Percentiles rank a stretch among this genome's conserved stretches.
Evolutionary conservation across 2,329 filamentous ascomycete genomes (phyloP).

Genomic region (Knufia petricola): DNA sequence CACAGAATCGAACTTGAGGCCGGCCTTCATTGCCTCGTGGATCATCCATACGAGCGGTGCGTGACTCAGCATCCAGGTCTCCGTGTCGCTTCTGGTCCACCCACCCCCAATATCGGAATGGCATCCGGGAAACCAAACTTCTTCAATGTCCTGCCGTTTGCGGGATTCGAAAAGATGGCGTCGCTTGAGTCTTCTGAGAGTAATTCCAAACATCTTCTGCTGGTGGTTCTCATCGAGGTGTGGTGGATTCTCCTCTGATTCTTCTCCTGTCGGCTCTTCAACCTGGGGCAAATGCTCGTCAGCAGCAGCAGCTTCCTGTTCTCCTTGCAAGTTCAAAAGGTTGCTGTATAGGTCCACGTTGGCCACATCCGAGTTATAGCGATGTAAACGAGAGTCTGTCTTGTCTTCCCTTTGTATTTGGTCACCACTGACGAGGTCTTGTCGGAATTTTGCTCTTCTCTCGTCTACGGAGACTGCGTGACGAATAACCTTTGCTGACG

Average conservation of each 20-base stretch:
- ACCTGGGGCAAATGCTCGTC: neutral
- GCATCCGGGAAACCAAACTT: conserved; percentile 65
- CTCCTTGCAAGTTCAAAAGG: neutral
- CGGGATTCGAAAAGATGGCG: conserved; percentile 26
- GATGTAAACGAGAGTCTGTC: conserved; percentile 2
- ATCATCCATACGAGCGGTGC: conserved; percentile 64
- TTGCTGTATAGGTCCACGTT: conserved; percentile 6
- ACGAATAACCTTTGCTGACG: conserved; percentile 45
- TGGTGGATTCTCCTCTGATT: conserved; percentile 1
- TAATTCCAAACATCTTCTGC: neutral
- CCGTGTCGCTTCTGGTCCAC: conserved; percentile 34
- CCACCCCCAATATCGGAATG: conserved; percentile 74
- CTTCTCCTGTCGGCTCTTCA: neutral
- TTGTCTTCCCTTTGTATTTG: conserved; percentile 9
- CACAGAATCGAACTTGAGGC: conserved; percentile 58
- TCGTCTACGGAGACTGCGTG: conserved; percentile 52
- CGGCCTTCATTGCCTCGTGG: conserved; percentile 53
- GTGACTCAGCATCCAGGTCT: conserved; percentile 53
- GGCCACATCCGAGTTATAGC: conserved; percentile 11
- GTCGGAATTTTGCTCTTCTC: conserved; percentile 48
- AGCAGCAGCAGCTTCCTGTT: neutral
- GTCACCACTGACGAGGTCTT: conserved; percentile 44
- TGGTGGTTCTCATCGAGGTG: conserved; percentile 4
- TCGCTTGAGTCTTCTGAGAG: conserved; percentile 13
- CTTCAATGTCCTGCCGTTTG: conserved; percentile 61